A percentile compares a stretch with the other conserved stretches of the same genome.
phyloP scores from a whole-genome alignment of 345 rosid species.

The Crucihimalaya himalaica region DNA sequence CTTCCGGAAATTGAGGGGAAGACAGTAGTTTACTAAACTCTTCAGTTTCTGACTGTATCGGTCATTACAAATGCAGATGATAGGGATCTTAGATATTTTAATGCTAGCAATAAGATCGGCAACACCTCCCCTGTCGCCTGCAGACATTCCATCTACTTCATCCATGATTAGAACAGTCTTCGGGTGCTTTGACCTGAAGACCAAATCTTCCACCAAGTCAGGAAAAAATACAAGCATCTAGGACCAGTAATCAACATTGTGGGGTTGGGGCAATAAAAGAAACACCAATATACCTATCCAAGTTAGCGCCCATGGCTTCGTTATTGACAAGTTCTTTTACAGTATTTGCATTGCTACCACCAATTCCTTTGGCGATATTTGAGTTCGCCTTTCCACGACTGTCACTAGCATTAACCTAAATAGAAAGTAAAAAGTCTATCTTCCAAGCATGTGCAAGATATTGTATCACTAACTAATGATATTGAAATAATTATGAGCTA shows the following conservation, averaged over 20 bases:
- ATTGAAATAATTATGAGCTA: constrained; percentile 10
- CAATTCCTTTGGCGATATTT: constrained; percentile 77
- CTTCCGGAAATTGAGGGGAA: constrained; percentile 77
- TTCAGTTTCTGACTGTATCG: constrained; percentile 97
- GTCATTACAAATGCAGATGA: constrained; percentile 96
- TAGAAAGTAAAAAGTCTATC: constrained; percentile 3
- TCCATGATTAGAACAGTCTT: constrained; percentile 96
- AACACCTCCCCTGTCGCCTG: constrained; percentile 98
- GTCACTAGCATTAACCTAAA: constrained; percentile 97
- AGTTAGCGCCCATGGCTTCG: constrained; percentile 59
- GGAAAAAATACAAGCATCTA: constrained; percentile 24
- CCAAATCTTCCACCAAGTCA: constrained; percentile 30
- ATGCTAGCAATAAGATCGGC: constrained; percentile 98
- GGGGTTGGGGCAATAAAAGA: background rate
- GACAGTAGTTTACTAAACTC: constrained; percentile 88
- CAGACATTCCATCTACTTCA: constrained; percentile 99
- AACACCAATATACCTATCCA: constrained; percentile 58
- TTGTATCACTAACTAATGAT: constrained; percentile 7
- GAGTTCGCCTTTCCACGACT: constrained; percentile 93
- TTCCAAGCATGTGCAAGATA: constrained; percentile 23
- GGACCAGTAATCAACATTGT: constrained; percentile 12
- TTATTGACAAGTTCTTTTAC: constrained; percentile 95
- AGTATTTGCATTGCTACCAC: constrained; percentile 97
- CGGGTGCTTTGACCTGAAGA: constrained; percentile 66
- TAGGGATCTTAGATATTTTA: constrained; percentile 90